Percentiles rank a stretch among this genome's conserved stretches.
phyloP scores from a whole-genome alignment of 139 green algal genomes.

The Chlorella sp. region DNA sequence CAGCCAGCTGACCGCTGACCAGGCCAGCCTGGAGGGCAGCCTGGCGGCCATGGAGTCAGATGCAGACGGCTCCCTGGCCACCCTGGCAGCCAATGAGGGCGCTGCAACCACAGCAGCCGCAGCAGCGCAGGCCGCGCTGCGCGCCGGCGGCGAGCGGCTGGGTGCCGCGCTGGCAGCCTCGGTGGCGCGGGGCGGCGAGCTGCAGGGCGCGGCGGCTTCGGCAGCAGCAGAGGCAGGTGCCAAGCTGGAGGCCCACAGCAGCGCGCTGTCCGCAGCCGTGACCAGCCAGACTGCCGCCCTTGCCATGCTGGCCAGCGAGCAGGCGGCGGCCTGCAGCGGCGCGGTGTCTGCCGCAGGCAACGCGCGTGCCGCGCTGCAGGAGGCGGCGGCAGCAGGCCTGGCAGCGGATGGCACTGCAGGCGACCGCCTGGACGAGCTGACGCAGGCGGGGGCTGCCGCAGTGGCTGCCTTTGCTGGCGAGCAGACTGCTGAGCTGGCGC shows the following conservation, averaged over 20 bases:
- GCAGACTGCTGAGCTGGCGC: constrained; percentile 16
- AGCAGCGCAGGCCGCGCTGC: constrained; percentile 16
- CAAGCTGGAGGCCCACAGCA: too few relatives aligned
- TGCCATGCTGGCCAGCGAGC: not conserved
- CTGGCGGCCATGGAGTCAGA: constrained; percentile 15
- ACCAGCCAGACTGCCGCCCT: constrained; percentile 13
- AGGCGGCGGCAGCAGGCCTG: not conserved
- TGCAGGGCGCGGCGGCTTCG: too few relatives aligned
- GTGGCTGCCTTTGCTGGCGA: constrained; percentile 12
- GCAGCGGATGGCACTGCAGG: not conserved
- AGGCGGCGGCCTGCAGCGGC: not conserved
- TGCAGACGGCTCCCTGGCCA: not conserved
- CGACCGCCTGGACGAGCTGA: not conserved
- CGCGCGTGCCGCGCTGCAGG: not conserved
- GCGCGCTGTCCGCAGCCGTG: too few relatives aligned
- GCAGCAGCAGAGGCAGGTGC: too few relatives aligned
- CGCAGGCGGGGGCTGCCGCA: not conserved
- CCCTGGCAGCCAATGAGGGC: constrained; percentile 9
- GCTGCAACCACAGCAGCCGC: not conserved
- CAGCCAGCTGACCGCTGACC: constrained; percentile 1
- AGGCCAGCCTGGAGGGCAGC: not conserved
- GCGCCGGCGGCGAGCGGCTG: not conserved
- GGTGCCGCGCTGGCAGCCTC: too few relatives aligned
- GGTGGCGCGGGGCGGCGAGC: too few relatives aligned
- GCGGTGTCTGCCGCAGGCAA: not conserved